Evolutionary conservation across 345 rosid species (phyloP).

Genomic region (Populus nigra): DNA sequence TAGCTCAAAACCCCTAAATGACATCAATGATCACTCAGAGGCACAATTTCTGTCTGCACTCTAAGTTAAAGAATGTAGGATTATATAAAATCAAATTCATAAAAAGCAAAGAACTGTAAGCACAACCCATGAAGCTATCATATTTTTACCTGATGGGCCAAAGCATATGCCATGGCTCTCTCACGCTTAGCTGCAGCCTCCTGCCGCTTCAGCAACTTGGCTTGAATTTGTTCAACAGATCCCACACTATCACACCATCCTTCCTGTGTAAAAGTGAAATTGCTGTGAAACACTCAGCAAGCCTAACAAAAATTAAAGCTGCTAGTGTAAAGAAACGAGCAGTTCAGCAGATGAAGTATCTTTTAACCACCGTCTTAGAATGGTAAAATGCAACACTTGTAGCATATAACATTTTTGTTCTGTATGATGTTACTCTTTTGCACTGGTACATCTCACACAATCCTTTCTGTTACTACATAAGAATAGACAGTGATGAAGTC

Average conservation of each 20-base stretch:
- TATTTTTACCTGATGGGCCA: conserved; percentile 83
- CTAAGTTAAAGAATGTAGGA: not conserved
- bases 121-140: not conserved
- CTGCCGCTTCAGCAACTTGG: conserved; percentile 87
- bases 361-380: not conserved
- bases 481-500: not conserved
- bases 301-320: conserved; percentile 9
- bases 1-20: not conserved
- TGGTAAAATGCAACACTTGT: not conserved
- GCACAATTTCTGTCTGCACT: not conserved
- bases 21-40: not conserved
- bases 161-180: conserved; percentile 99
- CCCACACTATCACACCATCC: conserved; percentile 98
- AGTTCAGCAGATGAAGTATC: not conserved
- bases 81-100: not conserved
- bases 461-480: not conserved
- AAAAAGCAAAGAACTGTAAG: not conserved
- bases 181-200: conserved; percentile 99
- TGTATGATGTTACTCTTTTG: not conserved
- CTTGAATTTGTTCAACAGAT: conserved; percentile 91
- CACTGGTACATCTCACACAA: not conserved
- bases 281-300: conserved; percentile 14
- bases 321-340: not conserved
- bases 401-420: not conserved
- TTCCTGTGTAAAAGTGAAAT: conserved; percentile 47